Conservation (phyloP, 2,329 filamentous ascomycete genomes). For the Emericellopsis cladophorae region DNA sequence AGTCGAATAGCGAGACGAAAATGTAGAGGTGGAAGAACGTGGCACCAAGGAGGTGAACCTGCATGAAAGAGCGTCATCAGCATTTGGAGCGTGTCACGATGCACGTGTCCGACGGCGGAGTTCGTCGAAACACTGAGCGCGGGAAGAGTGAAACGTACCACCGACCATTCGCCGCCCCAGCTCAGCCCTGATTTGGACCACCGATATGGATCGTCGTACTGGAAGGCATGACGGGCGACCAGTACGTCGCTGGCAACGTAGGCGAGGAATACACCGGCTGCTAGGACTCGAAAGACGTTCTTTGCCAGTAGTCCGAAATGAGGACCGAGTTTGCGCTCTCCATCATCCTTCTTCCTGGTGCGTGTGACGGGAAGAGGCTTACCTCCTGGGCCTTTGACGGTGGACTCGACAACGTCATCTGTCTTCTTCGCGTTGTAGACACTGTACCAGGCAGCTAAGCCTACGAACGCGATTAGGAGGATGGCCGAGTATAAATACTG, state of each 20-base stretch:
- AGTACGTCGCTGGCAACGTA: slow-evolving; percentile 65
- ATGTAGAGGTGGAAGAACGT: slow-evolving; percentile 82
- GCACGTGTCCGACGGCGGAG: too few relatives aligned
- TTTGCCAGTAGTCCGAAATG: slow-evolving; percentile 57
- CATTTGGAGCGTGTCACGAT: too few relatives aligned
- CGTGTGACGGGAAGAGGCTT: slow-evolving; percentile 68
- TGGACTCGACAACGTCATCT: slow-evolving; percentile 31
- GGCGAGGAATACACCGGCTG: slow-evolving; percentile 56
- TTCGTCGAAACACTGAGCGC: background rate
- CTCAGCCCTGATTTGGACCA: slow-evolving; percentile 31
- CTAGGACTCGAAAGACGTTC: slow-evolving; percentile 63
- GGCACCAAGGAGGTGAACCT: slow-evolving; percentile 78
- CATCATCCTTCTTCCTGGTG: slow-evolving; percentile 36
- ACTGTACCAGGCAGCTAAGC: slow-evolving; percentile 37
- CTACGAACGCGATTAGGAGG: slow-evolving; percentile 38
- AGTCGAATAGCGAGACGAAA: slow-evolving; percentile 76
- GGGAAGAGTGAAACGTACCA: slow-evolving; percentile 40
- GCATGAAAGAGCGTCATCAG: background rate
- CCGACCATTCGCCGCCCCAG: slow-evolving; percentile 69
- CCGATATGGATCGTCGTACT: slow-evolving; percentile 21
- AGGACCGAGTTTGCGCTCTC: slow-evolving; percentile 27
- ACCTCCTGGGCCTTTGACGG: slow-evolving; percentile 66
- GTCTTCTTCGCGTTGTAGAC: slow-evolving; percentile 36
- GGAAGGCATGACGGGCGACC: slow-evolving; percentile 62
- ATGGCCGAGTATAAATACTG: slow-evolving; percentile 39